Percentiles rank a stretch among this genome's conserved stretches.
Conservation (phyloP, 169 alveolate genomes). For the Plasmodium coatneyi region DNA sequence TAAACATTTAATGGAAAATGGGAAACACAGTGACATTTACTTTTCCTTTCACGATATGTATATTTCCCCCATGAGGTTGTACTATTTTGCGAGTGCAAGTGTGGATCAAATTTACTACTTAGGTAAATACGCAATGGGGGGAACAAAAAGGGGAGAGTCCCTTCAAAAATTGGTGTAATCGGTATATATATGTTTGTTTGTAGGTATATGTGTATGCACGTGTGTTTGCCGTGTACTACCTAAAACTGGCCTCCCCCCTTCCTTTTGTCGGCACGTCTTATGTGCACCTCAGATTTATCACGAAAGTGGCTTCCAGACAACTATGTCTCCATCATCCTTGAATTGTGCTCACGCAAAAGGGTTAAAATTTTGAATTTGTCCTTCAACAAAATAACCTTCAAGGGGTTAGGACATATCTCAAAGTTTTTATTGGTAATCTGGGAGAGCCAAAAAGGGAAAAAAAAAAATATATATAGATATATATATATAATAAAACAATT, state of each 20-base stretch:
- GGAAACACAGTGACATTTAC: conserved; percentile 39
- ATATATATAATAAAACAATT: background rate
- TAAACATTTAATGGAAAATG: conserved; percentile 50
- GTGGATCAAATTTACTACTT: conserved; percentile 64
- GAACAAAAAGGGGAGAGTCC: background rate
- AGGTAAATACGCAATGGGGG: conserved; percentile 13
- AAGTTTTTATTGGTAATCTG: conserved; percentile 21
- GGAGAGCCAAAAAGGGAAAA: background rate
- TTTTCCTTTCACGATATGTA: conserved; percentile 72
- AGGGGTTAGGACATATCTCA: conserved; percentile 2
- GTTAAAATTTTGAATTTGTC: conserved; percentile 60
- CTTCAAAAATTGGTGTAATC: background rate
- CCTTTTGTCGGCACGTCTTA: background rate
- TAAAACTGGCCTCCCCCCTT: background rate
- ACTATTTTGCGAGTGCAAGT: conserved; percentile 51
- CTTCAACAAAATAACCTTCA: conserved; percentile 67
- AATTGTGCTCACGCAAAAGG: conserved; percentile 58
- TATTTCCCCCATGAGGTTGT: conserved; percentile 74
- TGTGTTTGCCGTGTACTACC: background rate
- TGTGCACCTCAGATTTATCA: conserved; percentile 33
- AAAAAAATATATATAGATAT: background rate
- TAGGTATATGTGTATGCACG: background rate
- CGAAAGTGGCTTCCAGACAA: conserved; percentile 75
- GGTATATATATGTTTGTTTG: background rate
- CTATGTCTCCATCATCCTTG: conserved; percentile 35